phyloP scores from a whole-genome alignment of 306 rosid genomes.

The Prunus kanzakura region DNA sequence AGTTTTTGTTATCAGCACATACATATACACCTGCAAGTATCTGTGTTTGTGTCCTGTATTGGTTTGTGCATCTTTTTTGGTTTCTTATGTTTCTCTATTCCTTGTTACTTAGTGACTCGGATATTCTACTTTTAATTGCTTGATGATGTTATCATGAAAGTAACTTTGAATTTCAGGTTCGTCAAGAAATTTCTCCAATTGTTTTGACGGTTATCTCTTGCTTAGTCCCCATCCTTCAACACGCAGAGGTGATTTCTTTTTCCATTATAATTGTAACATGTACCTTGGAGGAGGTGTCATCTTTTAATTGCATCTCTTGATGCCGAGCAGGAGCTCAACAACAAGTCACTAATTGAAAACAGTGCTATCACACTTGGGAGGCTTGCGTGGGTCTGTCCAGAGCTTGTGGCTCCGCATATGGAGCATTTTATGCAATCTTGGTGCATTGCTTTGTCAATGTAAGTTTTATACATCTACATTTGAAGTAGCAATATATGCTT shows the following conservation, averaged over 20 bases:
- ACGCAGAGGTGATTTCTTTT: conserved; percentile 63
- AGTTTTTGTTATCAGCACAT: not conserved
- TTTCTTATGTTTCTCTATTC: conserved; percentile 4
- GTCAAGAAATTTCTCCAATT: conserved; percentile 83
- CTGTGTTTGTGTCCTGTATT: not conserved
- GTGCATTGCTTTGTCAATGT: conserved; percentile 95
- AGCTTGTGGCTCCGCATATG: conserved; percentile 92
- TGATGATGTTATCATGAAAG: not conserved
- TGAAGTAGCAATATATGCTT: not conserved
- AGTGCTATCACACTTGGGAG: conserved; percentile 99
- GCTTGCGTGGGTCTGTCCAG: conserved; percentile 98
- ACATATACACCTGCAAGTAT: not conserved
- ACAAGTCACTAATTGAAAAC: conserved; percentile 86
- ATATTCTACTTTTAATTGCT: not conserved
- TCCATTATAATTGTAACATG: not conserved
- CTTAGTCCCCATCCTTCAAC: conserved; percentile 89
- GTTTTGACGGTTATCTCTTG: conserved; percentile 73
- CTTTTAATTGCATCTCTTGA: conserved; percentile 27
- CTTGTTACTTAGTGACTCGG: not conserved
- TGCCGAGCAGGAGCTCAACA: conserved; percentile 65
- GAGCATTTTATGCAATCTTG: conserved; percentile 97
- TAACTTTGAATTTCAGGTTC: conserved; percentile 62
- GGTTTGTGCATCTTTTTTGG: conserved; percentile 3
- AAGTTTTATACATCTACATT: conserved; percentile 13
- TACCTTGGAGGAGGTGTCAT: conserved; percentile 15